Conservation (phyloP, 83 land plant species). For the Picea mariana region DNA sequence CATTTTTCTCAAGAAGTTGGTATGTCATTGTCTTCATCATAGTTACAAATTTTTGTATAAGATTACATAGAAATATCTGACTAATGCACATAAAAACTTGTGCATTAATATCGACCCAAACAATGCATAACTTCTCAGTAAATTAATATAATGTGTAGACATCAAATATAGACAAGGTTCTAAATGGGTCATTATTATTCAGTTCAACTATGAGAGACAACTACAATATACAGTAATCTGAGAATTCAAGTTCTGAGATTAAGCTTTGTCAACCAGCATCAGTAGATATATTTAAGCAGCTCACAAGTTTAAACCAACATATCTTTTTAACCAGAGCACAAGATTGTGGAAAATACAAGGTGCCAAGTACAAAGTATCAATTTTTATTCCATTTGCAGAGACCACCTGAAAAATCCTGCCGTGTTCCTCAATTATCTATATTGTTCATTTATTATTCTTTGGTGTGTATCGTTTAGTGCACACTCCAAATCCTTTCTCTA, state of each 20-base stretch:
- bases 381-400: not conserved
- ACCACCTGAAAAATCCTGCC: not conserved
- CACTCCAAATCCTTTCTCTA: not conserved
- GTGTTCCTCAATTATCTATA: too few species aligned
- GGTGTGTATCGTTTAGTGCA: too few species aligned
- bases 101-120: too few species aligned
- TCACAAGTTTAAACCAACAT: too few species aligned
- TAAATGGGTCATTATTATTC: not conserved
- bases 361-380: not conserved
- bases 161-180: not conserved
- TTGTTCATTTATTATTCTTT: too few species aligned
- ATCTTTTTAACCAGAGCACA: not conserved
- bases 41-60: too few species aligned
- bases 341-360: not conserved
- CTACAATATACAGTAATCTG: not conserved
- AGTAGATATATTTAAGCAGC: not conserved
- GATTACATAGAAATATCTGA: too few species aligned
- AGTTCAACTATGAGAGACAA: not conserved
- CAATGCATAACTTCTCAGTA: not conserved
- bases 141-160: not conserved
- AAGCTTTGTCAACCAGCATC: constrained; percentile 1
- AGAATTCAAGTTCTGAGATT: not conserved
- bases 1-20: too few species aligned
- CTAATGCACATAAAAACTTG: too few species aligned
- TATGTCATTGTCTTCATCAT: too few species aligned